A percentile compares a stretch with the other conserved stretches of the same genome.
phyloP scores from a whole-genome alignment of 495 filamentous ascomycete species.

The Physcia stellaris region DNA sequence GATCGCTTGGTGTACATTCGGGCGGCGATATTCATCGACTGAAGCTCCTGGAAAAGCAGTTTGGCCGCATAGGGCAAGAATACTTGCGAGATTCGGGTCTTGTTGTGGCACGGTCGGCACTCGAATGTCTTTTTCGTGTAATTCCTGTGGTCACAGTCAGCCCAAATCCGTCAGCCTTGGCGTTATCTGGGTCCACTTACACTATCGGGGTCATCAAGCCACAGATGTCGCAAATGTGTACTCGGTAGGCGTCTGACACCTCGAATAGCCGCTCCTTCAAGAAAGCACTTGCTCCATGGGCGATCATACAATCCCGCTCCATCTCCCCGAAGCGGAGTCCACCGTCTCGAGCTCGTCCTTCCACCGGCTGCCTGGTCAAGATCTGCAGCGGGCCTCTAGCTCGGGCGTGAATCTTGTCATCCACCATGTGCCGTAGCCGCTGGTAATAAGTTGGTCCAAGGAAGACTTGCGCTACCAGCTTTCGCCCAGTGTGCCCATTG shows the following conservation, averaged over 20 bases:
- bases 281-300: slow-evolving; percentile 91
- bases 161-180: slow-evolving; percentile 16
- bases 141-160: slow-evolving; percentile 46
- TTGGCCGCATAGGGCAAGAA: slow-evolving; percentile 98
- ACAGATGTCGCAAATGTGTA: slow-evolving; percentile 97
- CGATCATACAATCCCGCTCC: slow-evolving; percentile 99
- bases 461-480: slow-evolving; percentile 89
- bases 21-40: slow-evolving; percentile 94
- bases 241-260: slow-evolving; percentile 93
- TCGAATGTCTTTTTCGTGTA: slow-evolving; percentile 88
- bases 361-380: slow-evolving; percentile 92
- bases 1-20: slow-evolving; percentile 87
- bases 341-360: slow-evolving; percentile 94
- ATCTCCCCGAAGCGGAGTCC: slow-evolving; percentile 99
- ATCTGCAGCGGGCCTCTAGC: slow-evolving; percentile 94
- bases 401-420: slow-evolving; percentile 98
- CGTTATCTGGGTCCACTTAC: slow-evolving; percentile 44
- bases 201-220: slow-evolving; percentile 98
- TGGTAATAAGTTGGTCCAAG: slow-evolving; percentile 98
- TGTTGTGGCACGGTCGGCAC: slow-evolving; percentile 95
- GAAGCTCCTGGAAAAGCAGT: slow-evolving; percentile 94
- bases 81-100: slow-evolving; percentile 92
- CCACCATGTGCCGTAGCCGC: slow-evolving; percentile 96
- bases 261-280: slow-evolving; percentile 95
- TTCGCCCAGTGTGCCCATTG: slow-evolving; percentile 90